Evolutionary conservation across 2,329 filamentous ascomycete species (phyloP).

Genomic region (Arthrinium phaeospermum): DNA sequence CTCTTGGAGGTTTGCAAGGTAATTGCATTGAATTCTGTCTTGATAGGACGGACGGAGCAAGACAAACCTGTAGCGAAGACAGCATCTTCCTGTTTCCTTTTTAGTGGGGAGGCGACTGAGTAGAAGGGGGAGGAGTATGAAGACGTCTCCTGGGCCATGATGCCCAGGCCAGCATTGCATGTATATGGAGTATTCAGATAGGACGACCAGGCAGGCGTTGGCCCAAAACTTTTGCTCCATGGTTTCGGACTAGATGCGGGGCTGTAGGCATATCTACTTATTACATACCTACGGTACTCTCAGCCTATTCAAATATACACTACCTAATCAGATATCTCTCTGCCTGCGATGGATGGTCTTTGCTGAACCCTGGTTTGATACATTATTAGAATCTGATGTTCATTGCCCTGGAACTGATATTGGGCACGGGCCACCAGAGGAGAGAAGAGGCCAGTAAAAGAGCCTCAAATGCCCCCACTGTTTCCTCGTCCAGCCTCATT

Average conservation of each 20-base stretch:
- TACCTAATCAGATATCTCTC: neutral
- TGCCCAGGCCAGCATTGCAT: conserved; percentile 17
- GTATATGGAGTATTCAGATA: conserved; percentile 19
- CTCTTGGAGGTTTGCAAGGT: neutral
- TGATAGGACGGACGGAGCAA: neutral
- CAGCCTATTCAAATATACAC: neutral
- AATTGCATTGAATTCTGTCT: conserved; percentile 2
- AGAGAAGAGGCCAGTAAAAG: neutral
- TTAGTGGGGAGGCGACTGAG: neutral
- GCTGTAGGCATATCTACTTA: neutral
- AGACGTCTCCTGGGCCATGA: neutral
- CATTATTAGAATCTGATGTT: neutral
- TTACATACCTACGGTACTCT: neutral
- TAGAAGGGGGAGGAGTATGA: neutral
- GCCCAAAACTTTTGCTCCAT: neutral
- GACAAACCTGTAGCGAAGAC: neutral
- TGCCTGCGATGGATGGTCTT: no score
- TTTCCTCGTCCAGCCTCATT: conserved; percentile 3
- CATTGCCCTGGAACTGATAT: neutral
- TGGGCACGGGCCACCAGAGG: neutral
- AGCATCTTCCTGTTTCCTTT: conserved; percentile 1
- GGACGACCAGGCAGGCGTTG: neutral
- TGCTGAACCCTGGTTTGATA: neutral
- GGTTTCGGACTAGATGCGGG: neutral
- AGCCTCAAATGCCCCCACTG: neutral